Base-by-base conservation (phyloP, 1,139 yeast genomes). In the Pichia sp. region DNA sequence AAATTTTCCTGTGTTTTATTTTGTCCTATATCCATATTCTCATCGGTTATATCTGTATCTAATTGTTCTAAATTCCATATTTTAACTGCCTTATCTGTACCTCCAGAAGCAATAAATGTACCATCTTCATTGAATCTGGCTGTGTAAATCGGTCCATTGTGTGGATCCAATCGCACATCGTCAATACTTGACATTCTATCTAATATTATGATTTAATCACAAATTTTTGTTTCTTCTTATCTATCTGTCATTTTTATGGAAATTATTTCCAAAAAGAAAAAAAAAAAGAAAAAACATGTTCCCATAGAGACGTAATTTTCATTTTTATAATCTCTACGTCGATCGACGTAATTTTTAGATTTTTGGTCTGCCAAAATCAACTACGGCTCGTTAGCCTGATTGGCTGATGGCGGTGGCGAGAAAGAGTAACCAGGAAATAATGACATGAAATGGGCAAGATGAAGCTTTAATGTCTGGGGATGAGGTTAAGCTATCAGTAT, bases 81-180 rank as follows among this genome's bases (percentile, higher is more conserved):
- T 32, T 63, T 62, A 5, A 80, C 64, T 9, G 61, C 59, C 43
- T 67, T 68, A 53, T 80, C 85, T 28, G 65, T 44, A 3, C 85
- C 83, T 5, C 77, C 78, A 3, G 82, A 66, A 0, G 77, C 82
- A 23, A 78, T 60, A 7, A 57, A 50, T 4, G 62, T 52, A 1
- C 82, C 82, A 30, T 60, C 59, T 4, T 56, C 60, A 50, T 64
- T 70, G 61, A 78, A 78, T 37, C 63, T 64, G 3, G 71, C 68
- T 3, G 73, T 55, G 12, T 71, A 61, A 0, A 76, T 79, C 0
- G 78, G 57, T 0, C 80, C 80, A 2, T 63, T 54, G 53, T 79
- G 81, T 20, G 45, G 42, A 23, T 49, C 49, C 20, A 50, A 24
- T 22, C 42, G 33, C 20, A 42, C 37, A 30, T 45, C 46, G 2